Evolutionary conservation across 192 early-diverging fungal genomes (phyloP).

Genomic region (Podila epicladia): DNA sequence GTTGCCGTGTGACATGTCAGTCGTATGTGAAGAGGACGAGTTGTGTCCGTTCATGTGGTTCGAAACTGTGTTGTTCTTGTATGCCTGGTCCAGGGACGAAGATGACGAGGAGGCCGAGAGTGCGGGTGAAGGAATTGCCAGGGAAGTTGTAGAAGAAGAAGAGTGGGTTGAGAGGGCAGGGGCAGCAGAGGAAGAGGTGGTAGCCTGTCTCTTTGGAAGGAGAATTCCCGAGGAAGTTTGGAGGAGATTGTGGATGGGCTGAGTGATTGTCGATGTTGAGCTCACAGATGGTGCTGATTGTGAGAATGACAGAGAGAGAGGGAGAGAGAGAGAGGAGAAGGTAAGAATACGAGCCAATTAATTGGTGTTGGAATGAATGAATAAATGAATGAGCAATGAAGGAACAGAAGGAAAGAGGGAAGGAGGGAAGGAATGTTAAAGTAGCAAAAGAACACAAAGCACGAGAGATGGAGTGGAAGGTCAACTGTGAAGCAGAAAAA

Average conservation of each 20-base stretch:
- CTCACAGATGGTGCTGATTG: background rate
- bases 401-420: background rate
- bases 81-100: slow-evolving; percentile 6
- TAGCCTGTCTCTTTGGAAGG: slow-evolving; percentile 12
- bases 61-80: background rate
- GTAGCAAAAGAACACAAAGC: background rate
- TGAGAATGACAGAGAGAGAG: background rate
- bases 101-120: background rate
- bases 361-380: background rate
- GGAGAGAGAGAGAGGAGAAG: background rate
- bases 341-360: background rate
- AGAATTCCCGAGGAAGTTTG: slow-evolving; percentile 25
- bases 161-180: slow-evolving; percentile 22
- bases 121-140: slow-evolving; percentile 5
- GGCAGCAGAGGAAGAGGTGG: slow-evolving; percentile 4
- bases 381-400: background rate
- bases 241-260: slow-evolving; percentile 20
- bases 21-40: slow-evolving; percentile 5
- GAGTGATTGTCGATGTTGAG: background rate
- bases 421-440: background rate
- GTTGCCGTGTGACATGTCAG: background rate
- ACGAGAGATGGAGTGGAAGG: background rate
- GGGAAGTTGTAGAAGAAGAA: background rate
- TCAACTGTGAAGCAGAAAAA: too few relatives aligned
- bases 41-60: slow-evolving; percentile 17